Base-by-base conservation (phyloP, 768 basidiomycete genomes). In the Psilocybe azurescens region DNA sequence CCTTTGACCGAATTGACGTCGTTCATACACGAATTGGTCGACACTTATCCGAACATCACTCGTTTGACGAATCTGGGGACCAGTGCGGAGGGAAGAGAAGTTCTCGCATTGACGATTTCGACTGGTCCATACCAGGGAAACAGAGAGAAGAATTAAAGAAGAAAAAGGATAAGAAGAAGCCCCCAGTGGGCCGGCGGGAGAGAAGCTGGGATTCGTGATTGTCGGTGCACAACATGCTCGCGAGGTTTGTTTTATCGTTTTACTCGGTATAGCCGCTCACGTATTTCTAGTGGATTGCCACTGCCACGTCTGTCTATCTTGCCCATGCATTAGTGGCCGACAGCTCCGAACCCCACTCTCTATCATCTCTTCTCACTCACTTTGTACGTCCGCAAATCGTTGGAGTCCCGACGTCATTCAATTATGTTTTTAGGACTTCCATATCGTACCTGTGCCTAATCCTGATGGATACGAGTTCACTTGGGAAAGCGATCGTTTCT, bases 381-480 rank as follows among this genome's bases (percentile, higher is more conserved):
- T 86, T 83, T 70, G 88, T 84, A 73, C 65, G 77, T 77, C 59
- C 33, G 60, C 60, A 58, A 53, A 3, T 64, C 62, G 32, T 48
- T 59, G 24, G 53, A 29, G 44, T 49, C 48, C 41, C 30, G 51
- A 24, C 52, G 41, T 39, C 32, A 32, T 59, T 16, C 32, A 41
- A 61, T 49, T 3, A 61, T 61, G 32, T 38, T 60, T 55, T 20
- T 46, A 85, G 83, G 85, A 88, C 56, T 89, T 91, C 69, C 83
- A 89, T 63, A 83, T 92, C 65, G 76, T 91, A 30, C 88, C 89
- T 0, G 76, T 83, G 0, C 85, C 88, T 0, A 89, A 90, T 68
- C 89, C 89, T 2, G 89, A 90, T 64, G 90, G 90, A 18, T 93
- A 94, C 67, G 82, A 81, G 0, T 89, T 90, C 66, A 91, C 90